Evolutionary conservation across 2,329 filamentous ascomycete species (phyloP).

Genomic region (Colletotrichum phormii): DNA sequence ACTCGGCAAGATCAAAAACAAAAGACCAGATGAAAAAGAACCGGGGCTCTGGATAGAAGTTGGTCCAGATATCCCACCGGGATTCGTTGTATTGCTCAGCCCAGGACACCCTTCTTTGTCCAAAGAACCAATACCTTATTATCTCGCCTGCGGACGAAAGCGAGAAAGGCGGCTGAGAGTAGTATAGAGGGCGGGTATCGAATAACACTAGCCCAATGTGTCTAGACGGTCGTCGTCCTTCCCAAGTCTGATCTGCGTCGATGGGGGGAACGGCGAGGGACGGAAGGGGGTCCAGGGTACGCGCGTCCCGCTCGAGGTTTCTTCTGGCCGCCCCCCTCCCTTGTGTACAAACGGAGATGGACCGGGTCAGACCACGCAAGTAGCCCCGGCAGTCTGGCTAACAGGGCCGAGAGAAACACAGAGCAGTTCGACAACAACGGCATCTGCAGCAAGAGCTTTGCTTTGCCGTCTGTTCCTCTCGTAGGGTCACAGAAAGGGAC

Average conservation of each 20-base stretch:
- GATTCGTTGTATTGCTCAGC: neutral
- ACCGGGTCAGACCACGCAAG: constrained; percentile 34
- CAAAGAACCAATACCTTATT: constrained; percentile 1
- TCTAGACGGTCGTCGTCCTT: neutral
- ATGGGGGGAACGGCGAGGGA: constrained; percentile 17
- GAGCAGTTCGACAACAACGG: neutral
- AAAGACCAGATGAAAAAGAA: neutral
- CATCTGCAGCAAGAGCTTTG: neutral
- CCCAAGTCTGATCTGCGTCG: constrained; percentile 38
- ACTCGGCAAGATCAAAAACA: neutral
- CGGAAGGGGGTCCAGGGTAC: constrained; percentile 28
- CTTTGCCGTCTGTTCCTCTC: constrained; percentile 1
- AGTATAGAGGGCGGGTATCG: neutral
- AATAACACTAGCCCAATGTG: neutral
- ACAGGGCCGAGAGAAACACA: neutral
- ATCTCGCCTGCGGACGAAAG: constrained; percentile 15
- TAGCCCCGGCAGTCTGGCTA: neutral
- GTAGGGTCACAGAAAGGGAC: neutral
- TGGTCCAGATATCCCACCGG: neutral
- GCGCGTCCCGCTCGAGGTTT: constrained; percentile 31
- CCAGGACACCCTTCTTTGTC: neutral
- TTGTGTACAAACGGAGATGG: constrained; percentile 16
- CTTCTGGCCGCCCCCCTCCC: constrained; percentile 7
- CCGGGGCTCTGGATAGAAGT: neutral
- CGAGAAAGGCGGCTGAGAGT: neutral